These are phyloP conservation scores for Beauveria australis DNA, from an alignment of 2,329 filamentous ascomycete genomes.

Conservation along the genomic window DNA sequence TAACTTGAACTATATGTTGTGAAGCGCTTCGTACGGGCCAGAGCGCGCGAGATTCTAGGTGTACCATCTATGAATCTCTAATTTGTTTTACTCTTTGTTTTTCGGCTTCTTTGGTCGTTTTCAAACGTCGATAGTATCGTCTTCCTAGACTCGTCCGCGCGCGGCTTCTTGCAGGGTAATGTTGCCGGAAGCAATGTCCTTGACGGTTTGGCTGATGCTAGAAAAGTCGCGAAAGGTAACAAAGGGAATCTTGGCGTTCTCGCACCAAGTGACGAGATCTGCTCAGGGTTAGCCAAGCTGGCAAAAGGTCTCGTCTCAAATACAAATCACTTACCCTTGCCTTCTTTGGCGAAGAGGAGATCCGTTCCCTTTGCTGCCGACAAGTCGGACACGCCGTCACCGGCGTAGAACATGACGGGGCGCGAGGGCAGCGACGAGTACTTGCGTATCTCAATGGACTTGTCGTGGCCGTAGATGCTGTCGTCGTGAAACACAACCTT, in stretches of 20 bases:
- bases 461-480: conserved; percentile 90
- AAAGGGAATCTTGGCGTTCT: conserved; percentile 76
- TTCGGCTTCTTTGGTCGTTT: neutral
- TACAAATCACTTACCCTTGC: conserved; percentile 52
- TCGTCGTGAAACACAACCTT: conserved; percentile 83
- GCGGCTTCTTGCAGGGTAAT: conserved; percentile 64
- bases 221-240: conserved; percentile 81
- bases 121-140: neutral
- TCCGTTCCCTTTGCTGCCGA: conserved; percentile 90
- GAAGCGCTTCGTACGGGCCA: neutral
- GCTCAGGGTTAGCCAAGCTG: neutral
- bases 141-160: conserved; percentile 29
- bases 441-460: conserved; percentile 81
- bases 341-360: conserved; percentile 86
- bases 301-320: too few species aligned
- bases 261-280: conserved; percentile 85
- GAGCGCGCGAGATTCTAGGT: neutral
- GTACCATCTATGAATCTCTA: neutral
- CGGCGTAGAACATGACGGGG: conserved; percentile 87
- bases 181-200: conserved; percentile 69
- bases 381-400: conserved; percentile 87
- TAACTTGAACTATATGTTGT: neutral
- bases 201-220: conserved; percentile 66
- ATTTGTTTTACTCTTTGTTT: too few species aligned
- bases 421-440: conserved; percentile 70